Evolutionary conservation across 2,329 filamentous ascomycete genomes (phyloP), one percentile per base, ranked within the genome.

Genomic region (Nannizziopsis barbatae): DNA sequence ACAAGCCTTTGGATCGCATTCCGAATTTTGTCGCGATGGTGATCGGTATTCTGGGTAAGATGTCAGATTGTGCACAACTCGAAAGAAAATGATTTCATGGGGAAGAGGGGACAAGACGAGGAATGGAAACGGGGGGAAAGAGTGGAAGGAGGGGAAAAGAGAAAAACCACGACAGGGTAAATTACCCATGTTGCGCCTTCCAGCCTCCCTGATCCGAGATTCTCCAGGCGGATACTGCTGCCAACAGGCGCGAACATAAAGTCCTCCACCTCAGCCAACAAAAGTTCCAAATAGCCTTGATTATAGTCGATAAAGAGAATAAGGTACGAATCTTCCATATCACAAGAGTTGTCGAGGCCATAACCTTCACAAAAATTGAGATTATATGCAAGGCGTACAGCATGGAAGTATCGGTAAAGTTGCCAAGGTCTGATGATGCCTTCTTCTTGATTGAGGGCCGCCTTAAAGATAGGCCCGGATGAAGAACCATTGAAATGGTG

Each of bases 261-360:
- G 8, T 45, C 42, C 5, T 15, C 31, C 20, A 45, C 15, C 8
- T 35, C 32, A 32, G 30, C 42, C 11, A 45, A 15, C 6, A 36
- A 14, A 11, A 45, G 15, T 10, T 45, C 42, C 32, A 45, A 15
- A 36, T 45, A 45, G 8, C n/a, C 42, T 18, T 33, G 33, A 27
- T 45, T 33, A 35, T 45, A 45, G 11, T 45, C 42, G 35, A 45
- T 17, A 9, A 46, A 39, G 15, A 46, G 36, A 14, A 38, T 22
- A 38, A 37, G 2, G 7, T 33, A 15, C 17, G n/a, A n/a, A 14
- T 46, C 2, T 11, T 46, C 44, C 18, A 38, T 30, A 38, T 46
- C 33, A 30, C 44, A 46, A 5, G 17, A 37, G 33, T 27, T 10
- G 17, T 27, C 7, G 7, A 27, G 22, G 22, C 22, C 22, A 27